Percentiles rank a stretch among this genome's conserved stretches.
phyloP scores from a whole-genome alignment of 2,329 filamentous ascomycete genomes.

The Paraphaeosphaeria sporulosa region DNA sequence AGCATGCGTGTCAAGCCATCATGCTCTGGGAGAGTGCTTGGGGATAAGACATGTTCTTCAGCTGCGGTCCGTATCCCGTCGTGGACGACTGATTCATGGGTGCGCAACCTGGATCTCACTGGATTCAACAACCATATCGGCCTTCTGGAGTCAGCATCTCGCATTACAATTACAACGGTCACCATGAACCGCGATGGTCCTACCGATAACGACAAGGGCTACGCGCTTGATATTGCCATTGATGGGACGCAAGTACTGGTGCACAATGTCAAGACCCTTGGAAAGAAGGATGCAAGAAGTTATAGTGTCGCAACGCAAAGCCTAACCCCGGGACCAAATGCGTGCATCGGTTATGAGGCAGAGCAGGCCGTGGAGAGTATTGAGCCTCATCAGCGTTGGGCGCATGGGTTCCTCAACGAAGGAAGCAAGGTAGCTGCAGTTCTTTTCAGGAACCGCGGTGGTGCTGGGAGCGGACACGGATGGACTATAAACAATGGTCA shows the following conservation, averaged over 20 bases:
- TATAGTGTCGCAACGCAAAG: constrained; percentile 19
- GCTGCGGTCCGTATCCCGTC: constrained; percentile 10
- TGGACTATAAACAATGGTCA: constrained; percentile 20
- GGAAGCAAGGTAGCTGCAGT: constrained; percentile 8
- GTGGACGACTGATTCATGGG: constrained; percentile 20
- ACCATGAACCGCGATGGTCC: constrained; percentile 18
- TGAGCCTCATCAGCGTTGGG: constrained; percentile 19
- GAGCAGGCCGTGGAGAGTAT: constrained; percentile 17
- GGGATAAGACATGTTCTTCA: constrained; percentile 6
- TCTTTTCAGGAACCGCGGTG: constrained; percentile 15
- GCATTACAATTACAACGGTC: constrained; percentile 16
- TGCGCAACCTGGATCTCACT: constrained; percentile 19
- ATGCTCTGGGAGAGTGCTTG: constrained; percentile 16
- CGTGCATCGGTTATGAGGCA: constrained; percentile 11
- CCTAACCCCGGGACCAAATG: constrained; percentile 16
- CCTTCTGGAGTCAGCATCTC: constrained; percentile 7
- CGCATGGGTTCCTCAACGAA: constrained; percentile 20
- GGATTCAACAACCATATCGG: constrained; percentile 20
- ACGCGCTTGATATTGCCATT: constrained; percentile 19
- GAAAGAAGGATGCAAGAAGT: constrained; percentile 13
- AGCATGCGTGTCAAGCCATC: constrained; percentile 17
- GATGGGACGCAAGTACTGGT: constrained; percentile 16
- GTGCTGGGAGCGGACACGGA: constrained; percentile 17
- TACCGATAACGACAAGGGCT: constrained; percentile 15
- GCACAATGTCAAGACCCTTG: constrained; percentile 15